These are phyloP conservation scores for Suillus subaureus DNA, from an alignment of 768 basidiomycete species.

Conservation along the genomic window DNA sequence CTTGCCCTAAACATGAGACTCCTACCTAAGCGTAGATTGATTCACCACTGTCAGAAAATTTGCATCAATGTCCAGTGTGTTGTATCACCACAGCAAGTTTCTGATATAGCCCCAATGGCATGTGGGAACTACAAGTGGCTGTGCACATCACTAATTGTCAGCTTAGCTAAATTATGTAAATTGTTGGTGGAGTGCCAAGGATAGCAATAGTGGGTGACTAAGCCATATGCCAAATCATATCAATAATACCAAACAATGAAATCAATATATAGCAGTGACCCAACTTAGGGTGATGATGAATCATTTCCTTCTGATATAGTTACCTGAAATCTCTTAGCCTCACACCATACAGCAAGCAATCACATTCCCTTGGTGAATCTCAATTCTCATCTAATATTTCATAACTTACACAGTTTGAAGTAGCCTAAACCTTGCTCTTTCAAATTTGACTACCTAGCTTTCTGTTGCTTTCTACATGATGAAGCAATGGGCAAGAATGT, in stretches of 20 bases:
- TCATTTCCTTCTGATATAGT: neutral
- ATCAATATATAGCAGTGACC: neutral
- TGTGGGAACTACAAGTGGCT: too few species aligned
- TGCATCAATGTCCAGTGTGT: too few species aligned
- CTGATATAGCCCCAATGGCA: too few species aligned
- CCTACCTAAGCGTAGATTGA: too few species aligned
- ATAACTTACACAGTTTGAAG: neutral
- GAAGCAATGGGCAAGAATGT: neutral
- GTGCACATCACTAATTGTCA: too few species aligned
- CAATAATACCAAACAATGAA: conserved; percentile 1
- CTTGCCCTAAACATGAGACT: too few species aligned
- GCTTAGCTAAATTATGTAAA: neutral
- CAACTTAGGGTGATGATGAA: neutral
- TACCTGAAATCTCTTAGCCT: neutral
- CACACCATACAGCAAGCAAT: neutral
- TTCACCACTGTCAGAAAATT: too few species aligned
- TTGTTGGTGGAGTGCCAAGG: neutral
- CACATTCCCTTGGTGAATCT: neutral
- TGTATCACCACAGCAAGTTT: too few species aligned
- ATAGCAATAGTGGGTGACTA: neutral
- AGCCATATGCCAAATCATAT: neutral
- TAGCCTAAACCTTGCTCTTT: neutral
- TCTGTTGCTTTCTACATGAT: neutral
- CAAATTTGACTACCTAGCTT: neutral
- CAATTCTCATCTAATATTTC: neutral